Base-by-base conservation (phyloP, 108 stramenopile species). In the Chaetoceros tenuissimus region DNA sequence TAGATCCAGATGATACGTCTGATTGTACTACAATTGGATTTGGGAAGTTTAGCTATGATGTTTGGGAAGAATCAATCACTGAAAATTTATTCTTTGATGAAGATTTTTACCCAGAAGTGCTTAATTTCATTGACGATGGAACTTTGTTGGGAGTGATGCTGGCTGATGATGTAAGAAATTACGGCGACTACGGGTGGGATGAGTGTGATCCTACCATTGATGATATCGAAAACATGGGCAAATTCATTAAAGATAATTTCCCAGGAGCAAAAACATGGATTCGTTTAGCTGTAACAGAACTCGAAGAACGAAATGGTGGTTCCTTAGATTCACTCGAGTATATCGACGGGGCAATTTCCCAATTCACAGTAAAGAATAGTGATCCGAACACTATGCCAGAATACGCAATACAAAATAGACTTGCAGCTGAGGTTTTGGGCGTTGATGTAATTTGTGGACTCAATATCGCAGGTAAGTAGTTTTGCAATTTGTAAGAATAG, bases 81-180 rank as follows among this genome's bases (percentile, higher is more conserved):
- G 46, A 21, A 22, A 47, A 19, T 21, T 21, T 19, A 47, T 47
- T 47, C 22, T 47, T 21, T 22, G 46, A 47, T 47, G 46, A 47
- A 47, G 46, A 47, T 19, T 47, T 21, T 47, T 19, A 21, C 22
- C 21, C 19, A 47, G 22, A 19, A 3, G 22, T 47, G 21, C 19
- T 21, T 47, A 22, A 47, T 21, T 47, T 21, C 22, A 22, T 47
- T 21, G 46, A 19, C 19, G 19, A 19, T 21, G 46, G 46, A 22
- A 47, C 46, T 47, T 22, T 47, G 21, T 21, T 47, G 19, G 46
- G 21, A 21, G 46, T 22, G 21, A 47, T 47, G 46, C 19, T 47
- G 46, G 46, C 46, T 22, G 46, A 47, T 47, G 46, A 47, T 3
- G 46, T 47, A 22, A 47, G 19, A 22, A 47, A 47, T 47, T 47